These are phyloP conservation scores for Scedosporium boydii DNA, from an alignment of 2,329 filamentous ascomycete genomes.

Conservation along the genomic window DNA sequence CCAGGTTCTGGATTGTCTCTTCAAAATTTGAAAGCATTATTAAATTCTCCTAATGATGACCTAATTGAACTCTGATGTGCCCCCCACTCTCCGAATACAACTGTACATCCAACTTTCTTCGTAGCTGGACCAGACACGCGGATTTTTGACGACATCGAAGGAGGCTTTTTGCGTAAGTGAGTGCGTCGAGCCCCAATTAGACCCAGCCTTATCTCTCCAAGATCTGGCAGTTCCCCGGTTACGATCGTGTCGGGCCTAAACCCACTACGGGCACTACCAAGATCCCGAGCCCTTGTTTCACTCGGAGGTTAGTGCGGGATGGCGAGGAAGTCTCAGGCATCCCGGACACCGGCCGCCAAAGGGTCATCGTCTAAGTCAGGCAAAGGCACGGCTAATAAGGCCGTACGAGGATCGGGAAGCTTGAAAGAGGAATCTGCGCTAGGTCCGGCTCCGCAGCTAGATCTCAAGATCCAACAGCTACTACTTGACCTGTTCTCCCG, in stretches of 20 bases:
- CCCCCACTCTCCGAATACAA: no score
- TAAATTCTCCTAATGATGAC: background rate
- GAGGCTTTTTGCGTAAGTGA: no score
- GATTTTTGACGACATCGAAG: no score
- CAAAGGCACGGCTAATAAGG: background rate
- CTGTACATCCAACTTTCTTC: no score
- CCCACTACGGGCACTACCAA: background rate
- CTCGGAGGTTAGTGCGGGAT: background rate
- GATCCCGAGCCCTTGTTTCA: background rate
- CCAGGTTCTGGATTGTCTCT: background rate
- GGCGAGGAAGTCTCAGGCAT: background rate
- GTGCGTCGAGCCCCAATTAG: no score
- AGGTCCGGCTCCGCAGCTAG: background rate
- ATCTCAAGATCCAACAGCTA: slow-evolving; percentile 43
- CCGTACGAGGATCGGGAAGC: background rate
- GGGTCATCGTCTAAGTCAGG: background rate
- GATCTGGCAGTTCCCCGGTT: no score
- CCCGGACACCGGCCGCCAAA: background rate
- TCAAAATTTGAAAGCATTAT: background rate
- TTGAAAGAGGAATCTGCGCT: background rate
- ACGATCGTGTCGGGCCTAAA: no score
- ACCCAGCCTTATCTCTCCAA: no score
- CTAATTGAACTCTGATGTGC: background rate
- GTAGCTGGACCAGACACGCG: no score
- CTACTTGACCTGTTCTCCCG: slow-evolving; percentile 65